Evolutionary conservation across 2,329 filamentous ascomycete species (phyloP), one percentile per base, ranked within the genome.

Genomic region (Chaetomiaceae sp.): DNA sequence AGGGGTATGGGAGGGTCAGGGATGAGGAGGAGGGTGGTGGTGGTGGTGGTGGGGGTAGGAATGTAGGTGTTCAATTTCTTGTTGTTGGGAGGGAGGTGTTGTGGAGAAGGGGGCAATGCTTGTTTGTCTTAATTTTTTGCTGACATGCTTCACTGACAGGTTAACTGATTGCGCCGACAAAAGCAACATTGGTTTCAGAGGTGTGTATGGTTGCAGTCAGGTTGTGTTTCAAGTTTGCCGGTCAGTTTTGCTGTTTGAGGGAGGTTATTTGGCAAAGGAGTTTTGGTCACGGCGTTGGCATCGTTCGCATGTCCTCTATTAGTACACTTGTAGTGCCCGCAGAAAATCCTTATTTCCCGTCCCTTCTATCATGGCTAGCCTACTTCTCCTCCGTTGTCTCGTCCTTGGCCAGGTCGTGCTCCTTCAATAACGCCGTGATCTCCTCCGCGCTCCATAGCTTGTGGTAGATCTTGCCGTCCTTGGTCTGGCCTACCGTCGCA

Each of bases 401-500:
- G 59, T 84, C 81, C 79, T 96, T 97, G 55, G 89, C 92, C 68
- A 99, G 73, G 62, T 92, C 92, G 65, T 99, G 91, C 77, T 97
- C 89, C 79, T 91, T 95, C 64, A 99, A 76, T 69, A 99, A 76
- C 44, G 86, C 83, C 67, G 89, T 92, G 65, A 99, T 99, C 77
- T 97, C 93, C 60, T 99, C 92, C 39, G 91, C 92, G 63, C 83
- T 87, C 93, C 93, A 99, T 56, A 99, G 79, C 68, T 95, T 88
- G 73, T 99, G 93, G 76, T 97, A 99, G 71, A 99, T 92, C 76
- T 92, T 93, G 65, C 93, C 93, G 60, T 91, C 84, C 72, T 90
- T 86, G 60, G 91, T 97, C 75, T 91, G 89, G 62, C 93, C 95
- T 55, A 99, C 92, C 27, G 95, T 99, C 61, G 93, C 95, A 66